Evolutionary conservation across 768 basidiomycete species (phyloP).

Genomic region (Hydnum rufescens): DNA sequence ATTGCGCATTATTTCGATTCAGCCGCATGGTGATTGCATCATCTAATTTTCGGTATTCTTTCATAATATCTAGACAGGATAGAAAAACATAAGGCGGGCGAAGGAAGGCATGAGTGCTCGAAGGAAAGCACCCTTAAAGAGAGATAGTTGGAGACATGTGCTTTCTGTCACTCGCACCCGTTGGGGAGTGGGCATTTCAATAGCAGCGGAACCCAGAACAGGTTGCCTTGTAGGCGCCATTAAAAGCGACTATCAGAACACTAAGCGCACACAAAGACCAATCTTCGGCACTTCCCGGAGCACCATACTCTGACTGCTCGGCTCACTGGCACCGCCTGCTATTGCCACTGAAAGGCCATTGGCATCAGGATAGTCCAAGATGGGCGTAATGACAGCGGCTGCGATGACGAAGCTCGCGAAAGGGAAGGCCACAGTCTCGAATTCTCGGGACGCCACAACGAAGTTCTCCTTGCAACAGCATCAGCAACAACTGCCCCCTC

Average conservation of each 20-base stretch:
- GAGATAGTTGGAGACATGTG: constrained; percentile 53
- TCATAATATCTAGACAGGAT: constrained; percentile 45
- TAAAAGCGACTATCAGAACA: background rate
- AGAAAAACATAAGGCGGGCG: constrained; percentile 6
- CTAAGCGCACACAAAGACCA: background rate
- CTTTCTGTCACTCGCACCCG: constrained; percentile 50
- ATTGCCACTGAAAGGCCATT: background rate
- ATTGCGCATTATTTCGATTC: constrained; percentile 57
- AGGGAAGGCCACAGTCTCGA: background rate
- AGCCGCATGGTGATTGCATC: constrained; percentile 63
- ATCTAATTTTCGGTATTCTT: constrained; percentile 63
- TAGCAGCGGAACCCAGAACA: constrained; percentile 42
- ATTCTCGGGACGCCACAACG: background rate
- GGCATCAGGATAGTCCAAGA: background rate
- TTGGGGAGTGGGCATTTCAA: constrained; percentile 47
- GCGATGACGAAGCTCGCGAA: background rate
- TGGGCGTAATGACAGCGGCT: background rate
- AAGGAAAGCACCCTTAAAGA: constrained; percentile 46
- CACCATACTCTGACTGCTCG: background rate
- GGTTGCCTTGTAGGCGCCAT: background rate
- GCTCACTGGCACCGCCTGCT: background rate
- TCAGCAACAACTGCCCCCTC: background rate
- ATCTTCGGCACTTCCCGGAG: background rate
- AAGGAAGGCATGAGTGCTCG: constrained; percentile 5
- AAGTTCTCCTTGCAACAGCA: background rate